Evolutionary conservation across 75 land plant species (phyloP).

Genomic region (Cryptomeria japonica): DNA sequence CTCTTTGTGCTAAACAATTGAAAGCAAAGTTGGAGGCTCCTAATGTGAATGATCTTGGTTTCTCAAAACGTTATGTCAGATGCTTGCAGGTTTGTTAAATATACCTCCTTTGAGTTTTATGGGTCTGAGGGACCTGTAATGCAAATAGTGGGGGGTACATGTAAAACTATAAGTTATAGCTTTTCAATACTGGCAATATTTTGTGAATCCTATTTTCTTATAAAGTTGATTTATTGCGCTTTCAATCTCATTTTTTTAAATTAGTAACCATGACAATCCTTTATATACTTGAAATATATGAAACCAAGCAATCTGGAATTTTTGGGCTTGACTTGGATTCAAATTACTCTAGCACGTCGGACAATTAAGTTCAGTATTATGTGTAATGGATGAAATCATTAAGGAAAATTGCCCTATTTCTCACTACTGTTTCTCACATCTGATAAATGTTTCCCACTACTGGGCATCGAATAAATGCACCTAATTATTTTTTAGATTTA

Average conservation of each 20-base stretch:
- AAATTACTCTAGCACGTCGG: not conserved
- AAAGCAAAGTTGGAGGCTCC: slow-evolving; percentile 43
- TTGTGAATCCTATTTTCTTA: not conserved
- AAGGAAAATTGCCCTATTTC: not conserved
- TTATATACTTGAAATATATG: not conserved
- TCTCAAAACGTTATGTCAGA: slow-evolving; percentile 53
- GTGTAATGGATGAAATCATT: not conserved
- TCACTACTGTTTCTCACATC: too few relatives aligned
- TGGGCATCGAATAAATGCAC: too few relatives aligned
- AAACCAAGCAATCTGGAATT: not conserved
- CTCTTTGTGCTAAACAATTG: slow-evolving; percentile 38
- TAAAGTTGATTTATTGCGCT: not conserved
- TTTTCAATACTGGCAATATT: not conserved
- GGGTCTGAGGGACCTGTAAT: not conserved
- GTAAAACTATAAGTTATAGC: not conserved
- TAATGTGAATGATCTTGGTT: slow-evolving; percentile 51
- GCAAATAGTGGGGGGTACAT: not conserved
- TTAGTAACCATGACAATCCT: not conserved
- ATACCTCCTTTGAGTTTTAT: not conserved
- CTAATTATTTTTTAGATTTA: too few relatives aligned
- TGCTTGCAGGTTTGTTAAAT: slow-evolving; percentile 39
- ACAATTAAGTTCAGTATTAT: not conserved
- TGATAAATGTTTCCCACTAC: too few relatives aligned
- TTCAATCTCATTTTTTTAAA: not conserved
- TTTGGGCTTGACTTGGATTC: not conserved